These are phyloP conservation scores for Austroboletus niveus DNA, from an alignment of 1,284 basidiomycete species.

Conservation along the genomic window DNA sequence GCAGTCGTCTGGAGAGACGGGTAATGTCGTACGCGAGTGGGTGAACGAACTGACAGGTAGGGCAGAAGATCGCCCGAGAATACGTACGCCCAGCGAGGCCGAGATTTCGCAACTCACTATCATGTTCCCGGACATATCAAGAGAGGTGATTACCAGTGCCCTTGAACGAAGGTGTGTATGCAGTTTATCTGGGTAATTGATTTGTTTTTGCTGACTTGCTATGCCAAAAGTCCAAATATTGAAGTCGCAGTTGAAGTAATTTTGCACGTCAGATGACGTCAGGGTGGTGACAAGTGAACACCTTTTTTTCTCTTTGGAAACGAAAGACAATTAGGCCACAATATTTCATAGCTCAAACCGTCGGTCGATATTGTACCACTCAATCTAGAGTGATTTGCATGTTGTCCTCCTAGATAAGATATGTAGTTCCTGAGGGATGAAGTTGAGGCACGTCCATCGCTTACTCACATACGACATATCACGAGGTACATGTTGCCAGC, in stretches of 20 bases:
- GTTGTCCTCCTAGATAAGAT: too few relatives aligned
- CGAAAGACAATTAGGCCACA: too few relatives aligned
- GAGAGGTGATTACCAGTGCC: conserved; percentile 75
- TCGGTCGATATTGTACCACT: too few relatives aligned
- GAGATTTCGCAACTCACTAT: conserved; percentile 72
- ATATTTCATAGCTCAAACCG: too few relatives aligned
- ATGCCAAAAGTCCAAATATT: conserved; percentile 57
- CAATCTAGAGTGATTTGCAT: too few relatives aligned
- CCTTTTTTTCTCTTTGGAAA: background rate
- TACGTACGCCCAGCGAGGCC: conserved; percentile 68
- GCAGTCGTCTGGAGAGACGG: conserved; percentile 22
- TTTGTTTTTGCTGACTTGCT: conserved; percentile 3
- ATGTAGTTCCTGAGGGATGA: too few relatives aligned
- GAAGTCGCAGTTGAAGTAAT: conserved; percentile 83
- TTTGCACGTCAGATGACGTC: conserved; percentile 40
- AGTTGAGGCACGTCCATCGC: too few relatives aligned
- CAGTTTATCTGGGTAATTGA: background rate
- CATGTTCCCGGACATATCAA: conserved; percentile 81
- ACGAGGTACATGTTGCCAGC: too few relatives aligned
- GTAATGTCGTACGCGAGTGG: conserved; percentile 73
- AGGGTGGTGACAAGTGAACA: background rate
- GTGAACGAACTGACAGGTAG: conserved; percentile 76
- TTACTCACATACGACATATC: too few relatives aligned
- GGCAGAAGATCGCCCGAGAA: conserved; percentile 48
- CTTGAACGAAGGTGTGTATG: conserved; percentile 75